phyloP scores from a whole-genome alignment of 2,329 filamentous ascomycete species.

The Beauveria scarabaeidicola region DNA sequence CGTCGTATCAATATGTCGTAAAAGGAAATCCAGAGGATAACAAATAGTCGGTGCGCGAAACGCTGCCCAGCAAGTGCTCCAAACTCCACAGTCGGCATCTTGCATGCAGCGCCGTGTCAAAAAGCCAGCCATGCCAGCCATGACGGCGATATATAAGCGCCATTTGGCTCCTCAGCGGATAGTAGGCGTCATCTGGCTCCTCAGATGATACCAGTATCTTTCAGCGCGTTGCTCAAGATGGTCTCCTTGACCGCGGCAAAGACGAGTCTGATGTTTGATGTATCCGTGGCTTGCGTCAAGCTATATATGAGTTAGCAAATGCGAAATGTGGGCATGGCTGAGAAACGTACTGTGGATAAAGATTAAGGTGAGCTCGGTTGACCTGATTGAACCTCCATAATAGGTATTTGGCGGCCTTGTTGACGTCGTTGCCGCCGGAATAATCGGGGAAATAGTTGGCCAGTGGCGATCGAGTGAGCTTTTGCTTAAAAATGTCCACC shows the following conservation, averaged over 20 bases:
- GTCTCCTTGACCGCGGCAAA: conserved; percentile 99
- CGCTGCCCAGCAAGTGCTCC: conserved; percentile 8
- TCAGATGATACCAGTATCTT: conserved; percentile 93
- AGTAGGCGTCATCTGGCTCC: conserved; percentile 5
- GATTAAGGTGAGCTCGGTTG: conserved; percentile 87
- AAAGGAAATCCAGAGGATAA: not conserved
- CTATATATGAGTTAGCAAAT: conserved; percentile 36
- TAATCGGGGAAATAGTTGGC: conserved; percentile 98
- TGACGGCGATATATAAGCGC: not conserved
- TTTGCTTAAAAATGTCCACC: conserved; percentile 95
- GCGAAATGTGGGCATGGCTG: not conserved
- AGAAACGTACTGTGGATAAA: conserved; percentile 83
- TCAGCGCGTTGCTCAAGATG: conserved; percentile 94
- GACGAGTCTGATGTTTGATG: conserved; percentile 93
- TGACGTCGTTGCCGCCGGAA: conserved; percentile 93
- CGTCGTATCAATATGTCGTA: conserved; percentile 8
- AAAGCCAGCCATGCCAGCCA: not conserved
- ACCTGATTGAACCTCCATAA: conserved; percentile 99
- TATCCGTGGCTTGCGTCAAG: conserved; percentile 96
- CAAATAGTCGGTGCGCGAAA: not conserved
- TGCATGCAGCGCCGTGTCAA: not conserved
- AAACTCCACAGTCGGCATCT: conserved; percentile 1
- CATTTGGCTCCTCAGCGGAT: conserved; percentile 33
- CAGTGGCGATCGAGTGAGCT: conserved; percentile 79
- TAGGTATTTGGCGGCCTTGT: conserved; percentile 94